Base-by-base conservation (phyloP, 2,329 filamentous ascomycete species). In the Penicillium sp. region DNA sequence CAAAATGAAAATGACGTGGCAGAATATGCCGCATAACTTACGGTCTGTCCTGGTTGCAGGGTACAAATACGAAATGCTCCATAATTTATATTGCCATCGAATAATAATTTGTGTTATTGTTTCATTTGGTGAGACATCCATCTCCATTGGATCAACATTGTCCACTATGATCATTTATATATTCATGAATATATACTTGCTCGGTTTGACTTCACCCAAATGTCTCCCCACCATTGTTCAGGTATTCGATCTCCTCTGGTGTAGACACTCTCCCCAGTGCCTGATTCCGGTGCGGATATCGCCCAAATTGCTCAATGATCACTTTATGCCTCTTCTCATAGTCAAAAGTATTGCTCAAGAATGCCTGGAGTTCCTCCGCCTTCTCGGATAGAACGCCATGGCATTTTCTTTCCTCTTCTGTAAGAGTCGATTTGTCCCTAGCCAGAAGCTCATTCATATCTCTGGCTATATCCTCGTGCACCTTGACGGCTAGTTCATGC, bases 251-350 rank as follows among this genome's bases (percentile, higher is more conserved):
- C 36, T 68, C 65, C 17, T 67, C 65, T 2, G 50, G 38, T 1
- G 62, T 67, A 14, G 64, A 43, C 8, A 37, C 35, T 44, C 66
- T 58, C 1, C 61, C 65, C 25, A 68, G n/a, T 8, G 59, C 60
- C 36, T 55, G 28, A 22, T 67, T 67, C 10, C 65, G 60, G 55
- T 68, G 65, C 11, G 66, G 65, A 46, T 66, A 68, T 35, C 64
- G 60, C 17, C 66, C 64, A 54, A 68, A 68, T 26, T 12, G 55
- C 46, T 62, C 62, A 51, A 66, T 62, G n/a, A 66, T 66, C 19
- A 61, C 63, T 50, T 60, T 60, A 33, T 66, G 62, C 8, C 58
- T 58, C 36, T 60, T 60, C 48, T 66, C 63, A 52, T 57, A 66
- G 10, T 65, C 63, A 10, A 53, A 16, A 1, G 17, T 53, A 2